These are phyloP conservation scores for Pythium scleroteichum DNA, from an alignment of 352 stramenopile genomes.

Conservation along the genomic window DNA sequence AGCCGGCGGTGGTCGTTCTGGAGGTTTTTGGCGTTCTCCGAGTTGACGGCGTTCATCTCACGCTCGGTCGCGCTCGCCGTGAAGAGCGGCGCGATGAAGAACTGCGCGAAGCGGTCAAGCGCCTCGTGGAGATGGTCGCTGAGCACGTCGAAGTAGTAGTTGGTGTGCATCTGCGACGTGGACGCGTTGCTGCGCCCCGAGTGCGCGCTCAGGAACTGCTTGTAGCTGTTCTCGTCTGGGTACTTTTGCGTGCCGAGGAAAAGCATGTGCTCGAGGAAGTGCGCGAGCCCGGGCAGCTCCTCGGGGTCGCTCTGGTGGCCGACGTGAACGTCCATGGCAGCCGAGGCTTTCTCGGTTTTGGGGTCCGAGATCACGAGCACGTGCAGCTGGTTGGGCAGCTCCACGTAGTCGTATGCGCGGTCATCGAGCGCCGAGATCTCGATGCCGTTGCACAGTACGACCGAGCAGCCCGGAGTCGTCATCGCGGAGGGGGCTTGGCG, in stretches of 20 bases:
- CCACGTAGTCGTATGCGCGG: slow-evolving; percentile 54
- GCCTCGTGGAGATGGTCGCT: slow-evolving; percentile 74
- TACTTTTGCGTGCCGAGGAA: slow-evolving; percentile 97
- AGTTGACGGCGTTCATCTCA: slow-evolving; percentile 96
- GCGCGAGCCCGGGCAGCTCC: slow-evolving; percentile 85
- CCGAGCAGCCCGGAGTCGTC: slow-evolving; percentile 15
- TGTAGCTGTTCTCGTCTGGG: slow-evolving; percentile 95
- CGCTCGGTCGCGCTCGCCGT: slow-evolving; percentile 88
- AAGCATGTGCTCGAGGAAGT: slow-evolving; percentile 97
- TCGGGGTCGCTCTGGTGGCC: slow-evolving; percentile 90
- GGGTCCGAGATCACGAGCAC: slow-evolving; percentile 91
- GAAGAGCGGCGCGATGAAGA: slow-evolving; percentile 96
- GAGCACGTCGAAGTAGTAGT: slow-evolving; percentile 97
- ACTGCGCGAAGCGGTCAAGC: slow-evolving; percentile 96
- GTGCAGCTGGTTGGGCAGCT: slow-evolving; percentile 56
- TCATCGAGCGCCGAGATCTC: slow-evolving; percentile 69
- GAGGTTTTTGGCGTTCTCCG: slow-evolving; percentile 96
- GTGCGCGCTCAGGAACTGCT: slow-evolving; percentile 91
- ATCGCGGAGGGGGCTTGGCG: too few species aligned
- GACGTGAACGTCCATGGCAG: slow-evolving; percentile 95
- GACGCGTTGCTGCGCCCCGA: slow-evolving; percentile 96
- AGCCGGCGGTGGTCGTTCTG: slow-evolving; percentile 90
- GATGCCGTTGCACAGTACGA: slow-evolving; percentile 46
- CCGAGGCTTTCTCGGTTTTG: slow-evolving; percentile 90
- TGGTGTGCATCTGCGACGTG: slow-evolving; percentile 95